Percentiles rank a stretch among this genome's conserved stretches.
Evolutionary conservation across 2,329 filamentous ascomycete genomes (phyloP).

Genomic region (Stagonosporopsis chrysanthemi): DNA sequence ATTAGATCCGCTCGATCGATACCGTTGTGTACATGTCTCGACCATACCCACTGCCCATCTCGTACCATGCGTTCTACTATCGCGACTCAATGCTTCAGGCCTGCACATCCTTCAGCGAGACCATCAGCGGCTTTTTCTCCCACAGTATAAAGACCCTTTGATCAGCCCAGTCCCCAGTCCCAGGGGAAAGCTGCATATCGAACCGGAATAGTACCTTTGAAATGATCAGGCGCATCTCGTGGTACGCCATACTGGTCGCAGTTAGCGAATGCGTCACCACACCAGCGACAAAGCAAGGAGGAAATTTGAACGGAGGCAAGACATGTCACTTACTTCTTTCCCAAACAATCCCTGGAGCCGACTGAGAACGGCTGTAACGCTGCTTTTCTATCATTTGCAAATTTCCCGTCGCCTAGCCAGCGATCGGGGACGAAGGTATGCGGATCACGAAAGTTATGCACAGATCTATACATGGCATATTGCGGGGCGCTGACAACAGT

Average conservation of each 20-base stretch:
- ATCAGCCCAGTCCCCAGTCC: constrained; percentile 38
- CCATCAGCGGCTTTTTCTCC: constrained; percentile 3
- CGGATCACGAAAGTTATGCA: constrained; percentile 37
- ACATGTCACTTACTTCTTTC: constrained; percentile 27
- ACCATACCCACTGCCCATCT: no score
- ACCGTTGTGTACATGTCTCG: no score
- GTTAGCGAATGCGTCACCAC: background rate
- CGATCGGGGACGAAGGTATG: constrained; percentile 41
- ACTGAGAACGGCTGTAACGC: constrained; percentile 39
- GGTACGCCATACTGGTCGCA: constrained; percentile 42
- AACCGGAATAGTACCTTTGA: constrained; percentile 50
- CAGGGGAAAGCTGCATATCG: constrained; percentile 43
- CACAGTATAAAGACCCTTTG: constrained; percentile 37
- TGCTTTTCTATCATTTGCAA: constrained; percentile 42
- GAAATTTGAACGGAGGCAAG: no score
- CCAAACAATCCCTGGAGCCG: constrained; percentile 37
- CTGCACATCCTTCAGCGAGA: background rate
- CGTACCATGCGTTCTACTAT: no score
- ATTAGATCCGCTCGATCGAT: no score
- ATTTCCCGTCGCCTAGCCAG: constrained; percentile 50
- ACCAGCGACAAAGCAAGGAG: background rate
- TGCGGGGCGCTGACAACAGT: background rate
- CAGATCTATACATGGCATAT: constrained; percentile 40
- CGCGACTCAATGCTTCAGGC: background rate
- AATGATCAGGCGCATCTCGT: constrained; percentile 54